Evolutionary conservation across 345 rosid species (phyloP).

Genomic region (Erucastrum elatum): DNA sequence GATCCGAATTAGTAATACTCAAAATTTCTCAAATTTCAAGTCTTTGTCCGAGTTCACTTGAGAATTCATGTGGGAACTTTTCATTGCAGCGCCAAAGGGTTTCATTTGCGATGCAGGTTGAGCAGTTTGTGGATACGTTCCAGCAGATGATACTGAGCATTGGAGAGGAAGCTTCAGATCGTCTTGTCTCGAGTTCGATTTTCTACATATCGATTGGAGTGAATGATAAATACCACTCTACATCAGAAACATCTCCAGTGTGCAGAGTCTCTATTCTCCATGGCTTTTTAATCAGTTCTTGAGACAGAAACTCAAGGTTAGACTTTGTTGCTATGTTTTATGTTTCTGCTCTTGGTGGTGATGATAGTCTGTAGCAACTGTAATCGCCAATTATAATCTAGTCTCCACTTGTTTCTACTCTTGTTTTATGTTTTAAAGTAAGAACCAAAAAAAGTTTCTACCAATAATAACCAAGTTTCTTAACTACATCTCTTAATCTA

Average conservation of each 20-base stretch:
- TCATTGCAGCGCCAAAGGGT: constrained; percentile 70
- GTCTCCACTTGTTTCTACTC: too few relatives aligned
- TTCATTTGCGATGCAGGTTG: constrained; percentile 80
- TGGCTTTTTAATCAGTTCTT: constrained; percentile 87
- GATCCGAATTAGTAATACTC: constrained; percentile 70
- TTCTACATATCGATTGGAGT: constrained; percentile 77
- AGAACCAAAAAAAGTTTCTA: too few relatives aligned
- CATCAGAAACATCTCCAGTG: constrained; percentile 66
- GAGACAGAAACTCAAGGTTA: constrained; percentile 71
- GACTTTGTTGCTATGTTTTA: not conserved
- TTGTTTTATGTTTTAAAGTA: too few relatives aligned
- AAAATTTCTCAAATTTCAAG: not conserved
- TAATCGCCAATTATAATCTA: too few relatives aligned
- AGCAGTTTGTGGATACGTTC: constrained; percentile 77
- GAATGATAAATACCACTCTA: constrained; percentile 94
- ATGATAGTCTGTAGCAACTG: not conserved
- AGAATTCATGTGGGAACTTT: not conserved
- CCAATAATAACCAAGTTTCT: too few relatives aligned
- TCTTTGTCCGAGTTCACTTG: not conserved
- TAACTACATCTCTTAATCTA: too few relatives aligned
- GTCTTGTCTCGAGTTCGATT: constrained; percentile 63
- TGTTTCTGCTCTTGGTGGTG: not conserved
- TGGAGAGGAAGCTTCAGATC: constrained; percentile 59
- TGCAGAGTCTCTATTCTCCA: constrained; percentile 70
- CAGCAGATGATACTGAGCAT: constrained; percentile 68